Percentiles rank a stretch among this genome's conserved stretches.
phyloP scores from a whole-genome alignment of 129 eudicot species.

The Centrapalus pauciflorus region DNA sequence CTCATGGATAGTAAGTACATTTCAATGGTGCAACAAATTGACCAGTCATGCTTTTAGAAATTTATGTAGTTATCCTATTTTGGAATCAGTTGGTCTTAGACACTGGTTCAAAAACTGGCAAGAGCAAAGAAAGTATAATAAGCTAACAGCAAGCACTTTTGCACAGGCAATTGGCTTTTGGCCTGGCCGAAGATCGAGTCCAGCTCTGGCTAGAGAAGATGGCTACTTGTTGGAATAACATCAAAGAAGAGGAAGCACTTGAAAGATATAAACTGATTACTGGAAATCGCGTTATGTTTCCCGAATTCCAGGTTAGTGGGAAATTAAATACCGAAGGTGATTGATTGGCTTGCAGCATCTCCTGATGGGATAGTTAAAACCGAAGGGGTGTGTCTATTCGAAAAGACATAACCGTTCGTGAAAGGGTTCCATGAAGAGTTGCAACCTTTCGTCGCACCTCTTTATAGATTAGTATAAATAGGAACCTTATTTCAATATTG shows the following conservation, averaged over 20 bases:
- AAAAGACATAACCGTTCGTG: conserved; percentile 81
- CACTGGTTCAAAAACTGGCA: conserved; percentile 96
- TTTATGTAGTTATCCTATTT: conserved; percentile 33
- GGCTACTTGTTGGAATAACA: conserved; percentile 83
- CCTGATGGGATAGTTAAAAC: conserved; percentile 76
- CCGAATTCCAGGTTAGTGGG: conserved; percentile 61
- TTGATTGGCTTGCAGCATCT: conserved; percentile 86
- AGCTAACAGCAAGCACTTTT: conserved; percentile 86
- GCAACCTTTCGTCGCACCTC: no score
- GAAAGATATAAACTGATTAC: conserved; percentile 78
- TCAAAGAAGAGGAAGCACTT: conserved; percentile 82
- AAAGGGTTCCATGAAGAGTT: no score
- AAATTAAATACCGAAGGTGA: conserved; percentile 31
- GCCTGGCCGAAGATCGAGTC: conserved; percentile 73
- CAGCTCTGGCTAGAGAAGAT: conserved; percentile 86
- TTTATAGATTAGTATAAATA: no score
- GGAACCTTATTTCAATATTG: no score
- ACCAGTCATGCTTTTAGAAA: conserved; percentile 14
- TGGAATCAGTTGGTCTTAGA: conserved; percentile 48
- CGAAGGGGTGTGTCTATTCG: conserved; percentile 60
- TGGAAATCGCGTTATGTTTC: conserved; percentile 51
- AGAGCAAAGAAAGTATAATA: conserved; percentile 58
- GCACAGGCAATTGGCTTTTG: conserved; percentile 71
- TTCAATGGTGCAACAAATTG: conserved; percentile 3
- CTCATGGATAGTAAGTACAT: neutral